Evolutionary conservation across 2,329 filamentous ascomycete genomes (phyloP).

Genomic region (Alternaria sp.): DNA sequence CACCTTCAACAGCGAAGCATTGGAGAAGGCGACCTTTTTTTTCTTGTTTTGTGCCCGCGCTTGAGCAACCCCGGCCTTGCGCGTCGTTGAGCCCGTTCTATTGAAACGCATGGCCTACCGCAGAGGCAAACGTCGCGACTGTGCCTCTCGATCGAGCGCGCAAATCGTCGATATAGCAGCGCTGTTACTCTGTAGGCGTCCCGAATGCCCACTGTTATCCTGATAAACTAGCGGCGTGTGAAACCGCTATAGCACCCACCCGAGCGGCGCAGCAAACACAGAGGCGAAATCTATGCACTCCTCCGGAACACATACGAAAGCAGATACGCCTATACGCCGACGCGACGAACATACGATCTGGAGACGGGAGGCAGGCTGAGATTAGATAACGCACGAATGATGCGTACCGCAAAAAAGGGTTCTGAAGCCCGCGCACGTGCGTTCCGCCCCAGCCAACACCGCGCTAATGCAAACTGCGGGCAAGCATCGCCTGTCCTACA

Average conservation of each 20-base stretch:
- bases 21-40: conserved; percentile 3
- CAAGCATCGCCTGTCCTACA: conserved; percentile 6
- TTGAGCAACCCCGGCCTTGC: background rate
- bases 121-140: background rate
- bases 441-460: conserved; percentile 1
- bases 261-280: conserved; percentile 4
- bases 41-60: conserved; percentile 2
- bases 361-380: background rate
- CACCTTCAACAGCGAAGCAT: conserved; percentile 6
- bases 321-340: background rate
- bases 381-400: conserved; percentile 19
- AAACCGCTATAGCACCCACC: conserved; percentile 1
- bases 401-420: conserved; percentile 3
- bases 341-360: conserved; percentile 1
- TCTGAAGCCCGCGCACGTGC: conserved; percentile 10
- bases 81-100: background rate
- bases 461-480: conserved; percentile 19
- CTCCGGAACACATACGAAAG: background rate
- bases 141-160: background rate
- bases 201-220: background rate
- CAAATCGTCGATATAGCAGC: background rate
- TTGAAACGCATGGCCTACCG: background rate
- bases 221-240: conserved; percentile 1
- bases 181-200: background rate
- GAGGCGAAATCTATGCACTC: background rate